Conservation (phyloP, 1,284 basidiomycete genomes). For the Macrocybe sp. region DNA sequence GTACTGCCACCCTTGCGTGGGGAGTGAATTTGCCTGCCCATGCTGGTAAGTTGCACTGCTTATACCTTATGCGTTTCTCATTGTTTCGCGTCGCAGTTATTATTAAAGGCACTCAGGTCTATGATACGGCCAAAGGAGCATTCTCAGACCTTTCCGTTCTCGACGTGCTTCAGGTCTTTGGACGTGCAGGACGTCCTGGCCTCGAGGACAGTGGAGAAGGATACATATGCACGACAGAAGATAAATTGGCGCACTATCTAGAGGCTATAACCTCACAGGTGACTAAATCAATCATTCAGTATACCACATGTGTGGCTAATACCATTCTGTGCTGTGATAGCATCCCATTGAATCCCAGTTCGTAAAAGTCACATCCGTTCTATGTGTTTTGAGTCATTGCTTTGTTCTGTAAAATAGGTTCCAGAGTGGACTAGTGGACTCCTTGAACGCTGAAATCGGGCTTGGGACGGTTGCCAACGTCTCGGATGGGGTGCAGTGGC, state of each 20-base stretch:
- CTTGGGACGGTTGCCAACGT: constrained; percentile 92
- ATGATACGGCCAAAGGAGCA: constrained; percentile 83
- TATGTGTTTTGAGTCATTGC: background rate
- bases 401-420: constrained; percentile 50
- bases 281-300: constrained; percentile 16
- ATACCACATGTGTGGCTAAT: background rate
- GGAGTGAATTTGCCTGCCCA: constrained; percentile 99
- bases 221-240: constrained; percentile 92
- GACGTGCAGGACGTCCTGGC: constrained; percentile 95
- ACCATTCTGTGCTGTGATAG: constrained; percentile 23
- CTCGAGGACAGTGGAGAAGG: constrained; percentile 95
- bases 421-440: constrained; percentile 81
- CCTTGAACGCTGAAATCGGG: constrained; percentile 94
- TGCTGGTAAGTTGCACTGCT: constrained; percentile 55
- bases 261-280: constrained; percentile 87
- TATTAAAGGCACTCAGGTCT: constrained; percentile 98
- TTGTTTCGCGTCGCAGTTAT: constrained; percentile 50
- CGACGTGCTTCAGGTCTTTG: constrained; percentile 97
- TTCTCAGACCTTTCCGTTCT: constrained; percentile 94
- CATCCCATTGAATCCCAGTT: constrained; percentile 97
- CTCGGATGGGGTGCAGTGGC: constrained; percentile 89
- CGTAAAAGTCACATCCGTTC: constrained; percentile 19
- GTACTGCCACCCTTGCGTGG: constrained; percentile 98
- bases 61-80: background rate
- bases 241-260: constrained; percentile 92